These are phyloP conservation scores for Anisodus tanguticus DNA, from an alignment of 257 asterid species.

Conservation along the genomic window DNA sequence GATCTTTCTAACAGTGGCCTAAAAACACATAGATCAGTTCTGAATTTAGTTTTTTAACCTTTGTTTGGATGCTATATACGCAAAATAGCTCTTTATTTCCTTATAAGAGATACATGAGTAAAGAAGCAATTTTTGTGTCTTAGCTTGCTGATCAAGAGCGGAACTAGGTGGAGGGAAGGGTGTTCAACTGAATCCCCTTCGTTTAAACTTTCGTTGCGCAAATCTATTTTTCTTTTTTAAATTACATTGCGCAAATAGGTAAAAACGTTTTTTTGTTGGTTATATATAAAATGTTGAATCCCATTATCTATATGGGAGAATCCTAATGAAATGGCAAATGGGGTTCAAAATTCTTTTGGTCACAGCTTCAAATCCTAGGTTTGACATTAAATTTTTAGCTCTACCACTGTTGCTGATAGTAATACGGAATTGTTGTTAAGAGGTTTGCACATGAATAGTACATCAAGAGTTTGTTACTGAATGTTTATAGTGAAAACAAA, in stretches of 20 bases:
- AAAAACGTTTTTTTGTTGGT: background rate
- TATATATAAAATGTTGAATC: background rate
- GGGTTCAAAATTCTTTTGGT: background rate
- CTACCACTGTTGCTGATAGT: background rate
- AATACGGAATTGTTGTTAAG: background rate
- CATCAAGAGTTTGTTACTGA: background rate
- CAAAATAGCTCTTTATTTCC: slow-evolving; percentile 4
- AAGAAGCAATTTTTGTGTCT: background rate
- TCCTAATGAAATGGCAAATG: background rate
- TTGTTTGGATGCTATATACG: background rate
- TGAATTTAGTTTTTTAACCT: background rate
- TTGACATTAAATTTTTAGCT: slow-evolving; percentile 3
- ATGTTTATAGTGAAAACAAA: background rate
- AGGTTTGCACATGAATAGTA: background rate
- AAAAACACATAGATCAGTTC: background rate
- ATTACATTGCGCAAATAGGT: background rate
- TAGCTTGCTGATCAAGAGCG: background rate
- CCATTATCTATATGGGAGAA: background rate
- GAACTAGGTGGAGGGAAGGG: background rate
- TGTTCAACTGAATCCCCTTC: background rate
- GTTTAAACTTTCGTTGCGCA: background rate
- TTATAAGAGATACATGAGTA: background rate
- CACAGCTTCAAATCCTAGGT: background rate
- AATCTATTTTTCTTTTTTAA: background rate
- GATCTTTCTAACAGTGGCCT: background rate